Evolutionary conservation across 1,139 yeast species (phyloP).

Genomic region (Hyphopichia pseudoburtonii): DNA sequence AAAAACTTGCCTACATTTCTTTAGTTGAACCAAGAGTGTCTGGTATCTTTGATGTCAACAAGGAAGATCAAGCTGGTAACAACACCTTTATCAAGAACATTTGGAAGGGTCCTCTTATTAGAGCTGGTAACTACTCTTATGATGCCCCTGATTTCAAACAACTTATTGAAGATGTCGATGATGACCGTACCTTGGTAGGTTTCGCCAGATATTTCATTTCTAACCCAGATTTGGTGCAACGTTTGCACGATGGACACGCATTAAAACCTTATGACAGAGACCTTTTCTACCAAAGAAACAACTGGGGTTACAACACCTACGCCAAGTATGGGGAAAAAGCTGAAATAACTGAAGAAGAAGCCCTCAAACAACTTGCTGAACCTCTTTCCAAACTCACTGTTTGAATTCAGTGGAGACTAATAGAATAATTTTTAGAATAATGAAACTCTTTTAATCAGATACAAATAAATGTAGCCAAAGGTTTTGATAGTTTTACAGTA

Average conservation of each 20-base stretch:
- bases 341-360: slow-evolving; percentile 17
- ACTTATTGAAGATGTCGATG: slow-evolving; percentile 23
- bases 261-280: slow-evolving; percentile 31
- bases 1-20: slow-evolving; percentile 50
- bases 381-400: background rate
- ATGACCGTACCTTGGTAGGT: slow-evolving; percentile 42
- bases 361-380: slow-evolving; percentile 7
- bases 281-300: slow-evolving; percentile 21
- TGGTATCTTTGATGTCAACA: slow-evolving; percentile 4
- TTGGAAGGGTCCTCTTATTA: slow-evolving; percentile 50
- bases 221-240: slow-evolving; percentile 52
- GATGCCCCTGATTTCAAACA: slow-evolving; percentile 22
- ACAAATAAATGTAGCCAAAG: too few relatives aligned
- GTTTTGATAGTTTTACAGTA: too few relatives aligned
- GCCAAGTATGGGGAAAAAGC: slow-evolving; percentile 13
- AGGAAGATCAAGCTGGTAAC: slow-evolving; percentile 8
- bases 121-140: slow-evolving; percentile 46
- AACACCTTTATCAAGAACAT: slow-evolving; percentile 39
- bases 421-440: too few relatives aligned
- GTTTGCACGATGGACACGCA: slow-evolving; percentile 43
- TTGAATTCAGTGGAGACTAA: too few relatives aligned
- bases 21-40: slow-evolving; percentile 46
- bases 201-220: slow-evolving; percentile 49
- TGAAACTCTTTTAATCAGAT: too few relatives aligned
- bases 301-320: slow-evolving; percentile 30